phyloP scores from a whole-genome alignment of 2,329 filamentous ascomycete species.

The Dothideomycetes sp. region DNA sequence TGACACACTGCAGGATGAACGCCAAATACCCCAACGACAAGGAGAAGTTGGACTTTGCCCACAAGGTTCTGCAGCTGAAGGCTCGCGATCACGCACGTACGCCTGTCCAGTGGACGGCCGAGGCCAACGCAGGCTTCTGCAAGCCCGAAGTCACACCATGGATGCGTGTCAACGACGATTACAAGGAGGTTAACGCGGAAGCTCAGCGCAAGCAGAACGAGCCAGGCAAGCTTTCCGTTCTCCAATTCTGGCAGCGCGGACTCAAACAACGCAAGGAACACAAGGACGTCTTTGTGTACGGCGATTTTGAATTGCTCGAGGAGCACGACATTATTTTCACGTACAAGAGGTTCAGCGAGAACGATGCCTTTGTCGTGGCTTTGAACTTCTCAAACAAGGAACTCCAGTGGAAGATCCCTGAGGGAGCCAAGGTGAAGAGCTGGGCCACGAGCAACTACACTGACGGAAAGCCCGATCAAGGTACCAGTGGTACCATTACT shows the following conservation, averaged over 20 bases:
- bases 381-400: constrained; percentile 28
- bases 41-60: constrained; percentile 36
- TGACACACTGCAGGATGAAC: constrained; percentile 23
- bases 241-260: constrained; percentile 53
- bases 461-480: constrained; percentile 21
- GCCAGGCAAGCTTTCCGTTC: constrained; percentile 36
- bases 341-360: constrained; percentile 20
- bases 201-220: constrained; percentile 35
- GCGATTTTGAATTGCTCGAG: constrained; percentile 46
- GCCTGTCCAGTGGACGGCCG: constrained; percentile 57
- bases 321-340: too few relatives aligned
- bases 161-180: constrained; percentile 52
- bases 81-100: constrained; percentile 58
- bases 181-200: constrained; percentile 47
- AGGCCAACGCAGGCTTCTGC: constrained; percentile 54
- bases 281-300: constrained; percentile 52
- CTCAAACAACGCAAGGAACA: constrained; percentile 48
- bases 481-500: constrained; percentile 20
- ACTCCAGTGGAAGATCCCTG: constrained; percentile 27
- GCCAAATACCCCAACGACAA: constrained; percentile 28
- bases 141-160: constrained; percentile 42
- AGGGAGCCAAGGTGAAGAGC: constrained; percentile 24
- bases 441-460: constrained; percentile 29
- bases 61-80: constrained; percentile 47
- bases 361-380: constrained; percentile 26